Evolutionary conservation across 139 green algal species (phyloP).

Genomic region (Protoeuglena noctilucae): DNA sequence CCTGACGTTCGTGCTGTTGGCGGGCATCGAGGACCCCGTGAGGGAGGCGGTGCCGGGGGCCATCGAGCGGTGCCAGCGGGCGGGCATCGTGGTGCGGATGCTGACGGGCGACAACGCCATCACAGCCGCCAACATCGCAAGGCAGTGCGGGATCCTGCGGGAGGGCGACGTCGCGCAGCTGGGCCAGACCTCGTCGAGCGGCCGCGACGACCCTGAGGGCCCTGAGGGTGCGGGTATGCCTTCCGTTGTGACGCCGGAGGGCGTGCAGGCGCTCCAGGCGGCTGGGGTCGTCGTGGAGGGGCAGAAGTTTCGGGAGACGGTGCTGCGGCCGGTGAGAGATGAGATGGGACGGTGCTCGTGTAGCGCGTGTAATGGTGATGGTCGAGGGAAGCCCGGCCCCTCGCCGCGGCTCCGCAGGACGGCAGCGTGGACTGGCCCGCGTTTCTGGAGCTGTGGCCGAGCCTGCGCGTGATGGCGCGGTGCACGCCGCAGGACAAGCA

Average conservation of each 20-base stretch:
- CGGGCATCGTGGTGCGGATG: conserved; percentile 88
- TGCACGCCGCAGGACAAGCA: conserved; percentile 84
- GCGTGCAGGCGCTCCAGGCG: neutral
- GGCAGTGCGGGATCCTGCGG: conserved; percentile 64
- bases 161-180: neutral
- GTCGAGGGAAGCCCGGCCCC: too few relatives aligned
- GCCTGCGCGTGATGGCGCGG: conserved; percentile 68
- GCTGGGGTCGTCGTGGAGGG: conserved; percentile 38
- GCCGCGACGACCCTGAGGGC: too few relatives aligned
- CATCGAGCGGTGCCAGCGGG: conserved; percentile 56
- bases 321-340: too few relatives aligned
- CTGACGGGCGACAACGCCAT: conserved; percentile 83
- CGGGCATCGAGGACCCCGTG: conserved; percentile 65
- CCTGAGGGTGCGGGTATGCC: too few relatives aligned
- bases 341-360: too few relatives aligned
- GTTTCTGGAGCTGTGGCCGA: conserved; percentile 46
- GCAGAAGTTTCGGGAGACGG: conserved; percentile 29
- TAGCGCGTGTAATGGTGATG: too few relatives aligned
- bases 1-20: conserved; percentile 36
- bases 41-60: conserved; percentile 48
- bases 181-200: neutral
- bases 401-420: too few relatives aligned
- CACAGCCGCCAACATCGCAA: conserved; percentile 73
- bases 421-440: conserved; percentile 33
- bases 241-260: too few relatives aligned